phyloP scores from a whole-genome alignment of 495 filamentous ascomycete genomes.

The Hypoxylon lienhwacheense region DNA sequence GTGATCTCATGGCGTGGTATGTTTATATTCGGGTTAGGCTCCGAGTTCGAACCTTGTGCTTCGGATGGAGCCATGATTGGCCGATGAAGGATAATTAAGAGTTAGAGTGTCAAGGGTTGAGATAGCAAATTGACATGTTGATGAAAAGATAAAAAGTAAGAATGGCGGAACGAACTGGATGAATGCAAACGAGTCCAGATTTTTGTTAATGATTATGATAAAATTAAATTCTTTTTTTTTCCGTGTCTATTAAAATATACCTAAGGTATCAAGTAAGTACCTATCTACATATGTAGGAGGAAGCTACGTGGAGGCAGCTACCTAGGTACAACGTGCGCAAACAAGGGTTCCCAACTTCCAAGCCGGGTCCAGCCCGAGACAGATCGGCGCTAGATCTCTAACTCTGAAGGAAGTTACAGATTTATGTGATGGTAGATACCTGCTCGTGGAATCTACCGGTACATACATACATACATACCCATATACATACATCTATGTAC shows the following conservation, averaged over 20 bases:
- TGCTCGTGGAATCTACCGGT: neutral
- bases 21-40: constrained; percentile 6
- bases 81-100: neutral
- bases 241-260: too few relatives aligned
- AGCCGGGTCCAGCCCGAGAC: constrained; percentile 19
- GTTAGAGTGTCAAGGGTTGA: constrained; percentile 20
- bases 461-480: neutral
- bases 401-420: neutral
- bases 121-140: constrained; percentile 11
- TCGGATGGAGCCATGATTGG: constrained; percentile 32
- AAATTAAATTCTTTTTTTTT: too few relatives aligned
- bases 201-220: too few relatives aligned
- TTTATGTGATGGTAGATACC: neutral
- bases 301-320: too few relatives aligned
- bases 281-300: too few relatives aligned
- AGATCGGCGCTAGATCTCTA: constrained; percentile 20
- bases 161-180: constrained; percentile 6
- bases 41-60: constrained; percentile 5
- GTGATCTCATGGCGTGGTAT: constrained; percentile 52
- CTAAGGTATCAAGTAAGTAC: too few relatives aligned
- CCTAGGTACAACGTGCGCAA: too few relatives aligned
- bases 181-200: constrained; percentile 7
- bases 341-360: too few relatives aligned
- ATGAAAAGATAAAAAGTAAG: too few relatives aligned
- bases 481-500: neutral